Percentiles rank a stretch among this genome's conserved stretches.
Conservation (phyloP, 768 basidiomycete species). For the Basidioascus undulatus region DNA sequence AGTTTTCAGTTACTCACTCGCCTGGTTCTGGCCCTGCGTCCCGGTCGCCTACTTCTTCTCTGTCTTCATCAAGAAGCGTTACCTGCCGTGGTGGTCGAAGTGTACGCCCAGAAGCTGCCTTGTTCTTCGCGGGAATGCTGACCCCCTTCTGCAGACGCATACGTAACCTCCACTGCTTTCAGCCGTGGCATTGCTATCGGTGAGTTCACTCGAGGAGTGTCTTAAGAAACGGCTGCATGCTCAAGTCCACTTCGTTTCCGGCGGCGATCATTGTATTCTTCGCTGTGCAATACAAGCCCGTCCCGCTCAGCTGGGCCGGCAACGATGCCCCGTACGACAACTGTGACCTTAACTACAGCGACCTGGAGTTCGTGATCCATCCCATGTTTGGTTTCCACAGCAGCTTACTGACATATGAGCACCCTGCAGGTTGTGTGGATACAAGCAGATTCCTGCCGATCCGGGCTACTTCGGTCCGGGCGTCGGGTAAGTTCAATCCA, state of each 20-base stretch:
- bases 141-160: constrained; percentile 11
- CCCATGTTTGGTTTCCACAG: too few relatives aligned
- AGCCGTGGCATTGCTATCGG: constrained; percentile 19
- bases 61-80: constrained; percentile 13
- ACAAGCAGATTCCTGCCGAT: too few relatives aligned
- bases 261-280: constrained; percentile 21
- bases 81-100: constrained; percentile 18
- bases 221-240: too few relatives aligned
- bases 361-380: too few relatives aligned
- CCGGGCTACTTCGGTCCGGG: too few relatives aligned
- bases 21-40: constrained; percentile 12
- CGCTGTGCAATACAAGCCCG: constrained; percentile 14
- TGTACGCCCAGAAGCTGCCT: too few relatives aligned
- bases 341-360: too few relatives aligned
- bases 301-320: constrained; percentile 17
- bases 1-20: constrained; percentile 15
- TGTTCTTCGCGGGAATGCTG: neutral
- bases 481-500: too few relatives aligned
- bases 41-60: constrained; percentile 13
- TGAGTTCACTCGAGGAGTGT: too few relatives aligned
- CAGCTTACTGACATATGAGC: too few relatives aligned
- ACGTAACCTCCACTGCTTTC: constrained; percentile 19
- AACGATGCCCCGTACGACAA: constrained; percentile 15
- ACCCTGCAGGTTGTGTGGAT: too few relatives aligned
- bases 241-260: too few relatives aligned